These are phyloP conservation scores for Trichophyton schoenleinii DNA, from an alignment of 2,329 filamentous ascomycete genomes.

Conservation along the genomic window DNA sequence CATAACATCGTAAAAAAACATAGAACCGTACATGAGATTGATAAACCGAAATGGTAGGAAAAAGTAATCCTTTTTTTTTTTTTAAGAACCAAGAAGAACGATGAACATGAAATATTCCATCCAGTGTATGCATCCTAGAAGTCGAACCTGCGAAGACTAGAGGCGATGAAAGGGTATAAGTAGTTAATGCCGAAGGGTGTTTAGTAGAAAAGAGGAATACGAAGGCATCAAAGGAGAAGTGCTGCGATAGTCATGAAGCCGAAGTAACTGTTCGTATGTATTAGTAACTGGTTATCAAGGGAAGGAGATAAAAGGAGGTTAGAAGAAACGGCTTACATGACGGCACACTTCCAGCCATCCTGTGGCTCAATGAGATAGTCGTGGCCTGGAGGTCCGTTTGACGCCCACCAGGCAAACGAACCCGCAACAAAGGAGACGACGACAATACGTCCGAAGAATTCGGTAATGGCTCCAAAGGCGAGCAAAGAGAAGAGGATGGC, in stretches of 20 bases:
- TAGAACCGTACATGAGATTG: background rate
- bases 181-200: background rate
- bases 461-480: slow-evolving; percentile 45
- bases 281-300: background rate
- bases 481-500: slow-evolving; percentile 47
- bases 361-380: slow-evolving; percentile 26
- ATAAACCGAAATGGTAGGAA: background rate
- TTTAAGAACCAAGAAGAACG: background rate
- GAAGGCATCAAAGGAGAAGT: slow-evolving; percentile 24
- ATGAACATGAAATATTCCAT: slow-evolving; percentile 3
- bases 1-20: background rate
- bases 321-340: slow-evolving; percentile 21
- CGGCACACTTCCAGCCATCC: slow-evolving; percentile 30
- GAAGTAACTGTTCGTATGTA: slow-evolving; percentile 23
- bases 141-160: background rate
- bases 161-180: background rate
- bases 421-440: slow-evolving; percentile 44
- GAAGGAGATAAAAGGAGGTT: background rate
- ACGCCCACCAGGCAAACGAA: slow-evolving; percentile 31
- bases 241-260: slow-evolving; percentile 29
- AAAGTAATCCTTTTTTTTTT: background rate
- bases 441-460: slow-evolving; percentile 46
- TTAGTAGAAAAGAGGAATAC: background rate
- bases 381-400: slow-evolving; percentile 24
- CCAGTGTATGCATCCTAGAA: background rate